Percentiles rank a stretch among this genome's conserved stretches.
phyloP scores from a whole-genome alignment of 2,329 filamentous ascomycete species.

The Pseudovirgaria hyperparasitica region DNA sequence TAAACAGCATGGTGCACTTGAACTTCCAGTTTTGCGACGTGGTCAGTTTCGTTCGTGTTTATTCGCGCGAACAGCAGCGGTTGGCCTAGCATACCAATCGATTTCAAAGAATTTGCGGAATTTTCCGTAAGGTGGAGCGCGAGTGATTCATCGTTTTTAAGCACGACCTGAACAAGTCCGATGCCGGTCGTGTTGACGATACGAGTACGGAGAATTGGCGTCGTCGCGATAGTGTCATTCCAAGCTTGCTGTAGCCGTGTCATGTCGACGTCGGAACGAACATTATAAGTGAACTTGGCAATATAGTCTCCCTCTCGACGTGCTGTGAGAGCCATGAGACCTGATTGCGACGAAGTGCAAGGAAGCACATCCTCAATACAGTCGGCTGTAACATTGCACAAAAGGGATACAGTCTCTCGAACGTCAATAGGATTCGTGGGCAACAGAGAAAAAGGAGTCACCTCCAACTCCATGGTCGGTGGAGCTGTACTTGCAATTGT shows the following conservation, averaged over 20 bases:
- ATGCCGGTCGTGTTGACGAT: constrained; percentile 23
- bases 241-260: constrained; percentile 23
- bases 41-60: constrained; percentile 11
- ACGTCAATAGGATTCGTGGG: too few species aligned
- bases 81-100: constrained; percentile 24
- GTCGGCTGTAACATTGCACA: constrained; percentile 5
- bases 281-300: constrained; percentile 3
- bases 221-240: constrained; percentile 16
- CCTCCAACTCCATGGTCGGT: constrained; percentile 11
- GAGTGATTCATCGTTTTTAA: constrained; percentile 17
- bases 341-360: too few species aligned
- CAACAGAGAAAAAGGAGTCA: constrained; percentile 22
- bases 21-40: constrained; percentile 30
- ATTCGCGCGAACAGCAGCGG: constrained; percentile 26
- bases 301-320: not conserved
- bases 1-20: constrained; percentile 41
- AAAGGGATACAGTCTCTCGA: constrained; percentile 22
- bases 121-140: constrained; percentile 15
- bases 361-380: too few species aligned
- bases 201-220: constrained; percentile 26
- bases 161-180: constrained; percentile 26
- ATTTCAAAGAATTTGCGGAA: constrained; percentile 20
- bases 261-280: constrained; percentile 18
- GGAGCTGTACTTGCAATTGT: constrained; percentile 17
- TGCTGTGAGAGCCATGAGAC: constrained; percentile 1